These are phyloP conservation scores for Scytalidium sp. DNA, from an alignment of 2,329 filamentous ascomycete genomes.

Conservation along the genomic window DNA sequence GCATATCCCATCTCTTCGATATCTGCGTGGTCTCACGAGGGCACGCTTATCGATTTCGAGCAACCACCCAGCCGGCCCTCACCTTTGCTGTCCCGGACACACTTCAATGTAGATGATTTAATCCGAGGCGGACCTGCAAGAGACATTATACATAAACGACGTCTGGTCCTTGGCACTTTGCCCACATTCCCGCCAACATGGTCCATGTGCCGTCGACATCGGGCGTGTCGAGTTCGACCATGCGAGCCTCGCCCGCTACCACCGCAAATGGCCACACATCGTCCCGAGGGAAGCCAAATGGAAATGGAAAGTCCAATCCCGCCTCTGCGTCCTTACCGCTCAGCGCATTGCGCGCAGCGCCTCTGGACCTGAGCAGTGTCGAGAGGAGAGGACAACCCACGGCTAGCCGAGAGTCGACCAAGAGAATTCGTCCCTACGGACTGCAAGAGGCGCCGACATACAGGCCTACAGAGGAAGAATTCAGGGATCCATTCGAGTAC, in stretches of 20 bases:
- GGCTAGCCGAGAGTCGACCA: conserved; percentile 70
- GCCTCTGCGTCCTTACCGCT: conserved; percentile 26
- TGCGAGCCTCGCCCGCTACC: conserved; percentile 27
- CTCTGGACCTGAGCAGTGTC: conserved; percentile 83
- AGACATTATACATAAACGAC: background rate
- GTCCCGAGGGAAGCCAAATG: conserved; percentile 23
- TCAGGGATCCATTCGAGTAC: conserved; percentile 90
- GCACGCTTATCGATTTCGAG: conserved; percentile 7
- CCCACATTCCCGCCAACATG: conserved; percentile 18
- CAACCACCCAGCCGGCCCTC: conserved; percentile 3
- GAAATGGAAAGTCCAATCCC: conserved; percentile 25
- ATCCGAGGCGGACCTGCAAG: background rate
- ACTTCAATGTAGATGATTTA: conserved; percentile 24
- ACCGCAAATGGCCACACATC: conserved; percentile 19
- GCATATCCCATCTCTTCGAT: background rate
- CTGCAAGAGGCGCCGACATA: conserved; percentile 90
- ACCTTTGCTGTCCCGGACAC: background rate
- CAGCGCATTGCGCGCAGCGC: conserved; percentile 35
- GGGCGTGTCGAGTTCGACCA: conserved; percentile 21
- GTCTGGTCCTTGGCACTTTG: background rate
- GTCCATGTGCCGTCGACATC: conserved; percentile 27
- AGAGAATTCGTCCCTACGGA: conserved; percentile 76
- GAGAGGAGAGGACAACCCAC: conserved; percentile 85
- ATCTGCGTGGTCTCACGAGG: conserved; percentile 2
- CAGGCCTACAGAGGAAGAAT: conserved; percentile 87